These are phyloP conservation scores for Falciphora oryzae DNA, from an alignment of 2,329 filamentous ascomycete species.

Conservation along the genomic window DNA sequence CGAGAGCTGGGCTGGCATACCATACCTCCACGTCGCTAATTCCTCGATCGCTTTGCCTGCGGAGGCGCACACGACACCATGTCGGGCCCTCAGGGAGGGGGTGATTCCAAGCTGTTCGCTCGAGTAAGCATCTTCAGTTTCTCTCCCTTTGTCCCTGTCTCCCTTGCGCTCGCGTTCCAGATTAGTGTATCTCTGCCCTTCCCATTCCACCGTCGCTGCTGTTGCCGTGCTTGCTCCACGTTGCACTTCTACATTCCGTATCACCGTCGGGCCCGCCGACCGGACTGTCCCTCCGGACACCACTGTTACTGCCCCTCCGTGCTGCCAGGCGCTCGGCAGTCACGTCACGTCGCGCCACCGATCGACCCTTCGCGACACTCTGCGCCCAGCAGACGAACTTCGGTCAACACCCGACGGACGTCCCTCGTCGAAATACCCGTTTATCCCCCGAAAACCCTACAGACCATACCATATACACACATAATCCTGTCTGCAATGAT, in stretches of 20 bases:
- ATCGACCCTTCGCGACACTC: background rate
- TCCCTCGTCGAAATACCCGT: background rate
- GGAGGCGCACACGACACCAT: slow-evolving; percentile 32
- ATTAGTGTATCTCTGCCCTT: slow-evolving; percentile 5
- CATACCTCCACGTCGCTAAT: background rate
- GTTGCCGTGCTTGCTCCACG: slow-evolving; percentile 1
- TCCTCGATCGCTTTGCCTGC: slow-evolving; percentile 3
- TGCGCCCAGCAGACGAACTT: background rate
- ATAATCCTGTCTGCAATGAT: slow-evolving; percentile 27
- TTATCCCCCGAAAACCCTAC: background rate
- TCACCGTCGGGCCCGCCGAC: background rate
- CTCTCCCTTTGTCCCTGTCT: slow-evolving; percentile 13
- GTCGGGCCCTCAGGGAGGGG: slow-evolving; percentile 59
- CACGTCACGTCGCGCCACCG: slow-evolving; percentile 1
- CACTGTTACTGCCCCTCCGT: slow-evolving; percentile 12
- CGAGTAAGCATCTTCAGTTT: slow-evolving; percentile 58
- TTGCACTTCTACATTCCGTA: slow-evolving; percentile 5
- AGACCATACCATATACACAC: background rate
- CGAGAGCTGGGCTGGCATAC: background rate
- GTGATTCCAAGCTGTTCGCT: slow-evolving; percentile 99
- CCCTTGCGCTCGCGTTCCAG: background rate
- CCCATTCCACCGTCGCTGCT: background rate
- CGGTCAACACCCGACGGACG: background rate
- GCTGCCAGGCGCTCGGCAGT: slow-evolving; percentile 7
- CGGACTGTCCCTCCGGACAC: background rate